Evolutionary conservation across 2,329 filamentous ascomycete species (phyloP), one percentile per base, ranked within the genome.

Genomic region (Fusarium chlamydosporum): DNA sequence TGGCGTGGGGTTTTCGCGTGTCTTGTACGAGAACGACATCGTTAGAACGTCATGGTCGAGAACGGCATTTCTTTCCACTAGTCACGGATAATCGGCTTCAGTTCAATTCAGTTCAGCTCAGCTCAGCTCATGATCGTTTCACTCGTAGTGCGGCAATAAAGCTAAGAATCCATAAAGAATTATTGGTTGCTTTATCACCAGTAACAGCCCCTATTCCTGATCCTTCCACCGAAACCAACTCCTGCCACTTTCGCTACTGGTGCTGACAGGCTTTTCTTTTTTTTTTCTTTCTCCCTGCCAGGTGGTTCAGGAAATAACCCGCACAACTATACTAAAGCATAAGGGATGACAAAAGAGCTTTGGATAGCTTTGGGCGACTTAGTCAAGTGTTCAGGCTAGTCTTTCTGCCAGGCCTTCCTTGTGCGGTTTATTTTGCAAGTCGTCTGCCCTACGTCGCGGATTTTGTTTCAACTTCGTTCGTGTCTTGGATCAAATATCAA

Each of bases 61-160:
- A 42, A 40, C 18, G 11, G n/a, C 18, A 35, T 59, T 58, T 61
- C 11, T 59, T 58, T 61, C 13, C 41, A 51, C 52, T 38, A 63
- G 53, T 34, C 26, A 45, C 66, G 66, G 66, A 16, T 69, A 70
- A 67, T 50, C 66, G 66, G 66, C 66, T 70, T 11, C 23, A 23
- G 23, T 23, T 48, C n/a, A n/a, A n/a, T n/a, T n/a, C n/a, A n/a
- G n/a, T n/a, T n/a, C n/a, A n/a, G n/a, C n/a, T 11, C 23, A 23
- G 23, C 6, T 48, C 51, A 56, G 16, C 15, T 37, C 43, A 47
- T 20, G 16, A 31, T 26, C 11, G 16, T 52, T 15, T 31, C 29
- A 56, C 9, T n/a, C 47, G 26, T 7, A 33, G 33, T 34, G 31
- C 43, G 41, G 20, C 42, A 63, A 47, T 43, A 47, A 47, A 54